Percentiles rank a stretch among this genome's conserved stretches.
These are phyloP conservation scores for Blastocystis sp. DNA, from an alignment of 352 stramenopile species.

Conservation along the genomic window DNA sequence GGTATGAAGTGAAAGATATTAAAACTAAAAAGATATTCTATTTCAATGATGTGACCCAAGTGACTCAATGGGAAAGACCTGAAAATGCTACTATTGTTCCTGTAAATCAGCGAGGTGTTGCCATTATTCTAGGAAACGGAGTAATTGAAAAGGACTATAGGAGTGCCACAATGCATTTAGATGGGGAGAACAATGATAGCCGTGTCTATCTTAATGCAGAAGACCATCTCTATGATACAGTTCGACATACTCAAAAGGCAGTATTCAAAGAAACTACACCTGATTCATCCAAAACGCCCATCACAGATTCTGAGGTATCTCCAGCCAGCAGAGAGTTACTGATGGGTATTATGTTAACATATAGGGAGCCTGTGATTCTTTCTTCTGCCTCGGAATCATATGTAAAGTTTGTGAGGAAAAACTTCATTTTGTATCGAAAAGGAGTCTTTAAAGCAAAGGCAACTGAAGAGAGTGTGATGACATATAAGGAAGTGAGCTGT, in stretches of 20 bases:
- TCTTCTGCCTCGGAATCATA: not conserved
- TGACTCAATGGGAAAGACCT: conserved; percentile 41
- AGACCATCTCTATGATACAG: conserved; percentile 8
- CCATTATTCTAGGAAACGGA: conserved; percentile 28
- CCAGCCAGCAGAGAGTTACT: not conserved
- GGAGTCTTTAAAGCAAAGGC: conserved; percentile 11
- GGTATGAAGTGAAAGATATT: conserved; percentile 32
- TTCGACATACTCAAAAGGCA: not conserved
- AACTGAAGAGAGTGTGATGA: not conserved
- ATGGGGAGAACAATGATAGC: not conserved
- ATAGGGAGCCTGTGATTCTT: conserved; percentile 4
- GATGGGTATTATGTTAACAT: not conserved
- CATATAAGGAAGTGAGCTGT: not conserved
- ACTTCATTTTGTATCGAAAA: conserved; percentile 39
- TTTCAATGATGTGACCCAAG: conserved; percentile 29
- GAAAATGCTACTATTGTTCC: conserved; percentile 38
- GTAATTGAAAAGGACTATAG: conserved; percentile 55
- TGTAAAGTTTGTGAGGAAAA: not conserved
- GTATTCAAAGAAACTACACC: conserved; percentile 10
- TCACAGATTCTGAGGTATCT: not conserved
- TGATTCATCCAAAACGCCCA: not conserved
- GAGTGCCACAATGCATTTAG: not conserved
- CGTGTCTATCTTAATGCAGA: conserved; percentile 14
- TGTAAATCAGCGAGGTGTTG: conserved; percentile 29
- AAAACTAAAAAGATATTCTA: conserved; percentile 61